phyloP scores from a whole-genome alignment of 768 basidiomycete species.

The Dioszegia aurantiaca region DNA sequence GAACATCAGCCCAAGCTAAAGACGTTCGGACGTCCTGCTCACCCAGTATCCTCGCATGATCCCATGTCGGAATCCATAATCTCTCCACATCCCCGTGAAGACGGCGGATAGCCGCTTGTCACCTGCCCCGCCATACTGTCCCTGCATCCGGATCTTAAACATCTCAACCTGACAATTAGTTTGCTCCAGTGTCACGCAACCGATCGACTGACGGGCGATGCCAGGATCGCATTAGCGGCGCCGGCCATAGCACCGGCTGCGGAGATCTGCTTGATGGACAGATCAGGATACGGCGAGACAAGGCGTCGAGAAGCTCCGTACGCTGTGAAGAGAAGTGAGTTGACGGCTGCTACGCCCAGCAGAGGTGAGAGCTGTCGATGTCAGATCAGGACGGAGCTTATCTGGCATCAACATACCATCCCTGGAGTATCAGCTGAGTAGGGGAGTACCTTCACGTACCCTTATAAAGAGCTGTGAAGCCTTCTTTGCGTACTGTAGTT shows the following conservation, averaged over 20 bases:
- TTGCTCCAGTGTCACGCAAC: not conserved
- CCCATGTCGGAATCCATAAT: slow-evolving; percentile 81
- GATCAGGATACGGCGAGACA: slow-evolving; percentile 82
- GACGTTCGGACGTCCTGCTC: slow-evolving; percentile 21
- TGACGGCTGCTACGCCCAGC: slow-evolving; percentile 89
- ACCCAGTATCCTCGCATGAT: slow-evolving; percentile 99
- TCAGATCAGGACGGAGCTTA: no score
- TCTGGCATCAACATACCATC: slow-evolving; percentile 4
- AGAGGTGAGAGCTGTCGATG: slow-evolving; percentile 69
- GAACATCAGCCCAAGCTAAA: not conserved
- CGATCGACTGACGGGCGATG: slow-evolving; percentile 67
- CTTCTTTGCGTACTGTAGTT: slow-evolving; percentile 80
- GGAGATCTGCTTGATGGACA: slow-evolving; percentile 75
- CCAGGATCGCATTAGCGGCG: slow-evolving; percentile 80
- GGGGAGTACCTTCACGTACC: slow-evolving; percentile 47
- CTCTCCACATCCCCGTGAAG: slow-evolving; percentile 74
- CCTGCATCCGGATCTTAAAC: slow-evolving; percentile 99
- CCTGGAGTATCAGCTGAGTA: not conserved
- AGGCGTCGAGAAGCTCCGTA: slow-evolving; percentile 78
- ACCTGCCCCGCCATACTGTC: slow-evolving; percentile 72
- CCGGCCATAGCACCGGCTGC: slow-evolving; percentile 89
- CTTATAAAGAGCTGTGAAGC: slow-evolving; percentile 90
- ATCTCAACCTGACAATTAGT: slow-evolving; percentile 60
- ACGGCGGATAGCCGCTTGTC: slow-evolving; percentile 76
- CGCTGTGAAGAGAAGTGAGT: slow-evolving; percentile 88